Percentiles rank a stretch among this genome's conserved stretches.
Conservation (phyloP, 257 asterid genomes). For the Eucommia ulmoides region DNA sequence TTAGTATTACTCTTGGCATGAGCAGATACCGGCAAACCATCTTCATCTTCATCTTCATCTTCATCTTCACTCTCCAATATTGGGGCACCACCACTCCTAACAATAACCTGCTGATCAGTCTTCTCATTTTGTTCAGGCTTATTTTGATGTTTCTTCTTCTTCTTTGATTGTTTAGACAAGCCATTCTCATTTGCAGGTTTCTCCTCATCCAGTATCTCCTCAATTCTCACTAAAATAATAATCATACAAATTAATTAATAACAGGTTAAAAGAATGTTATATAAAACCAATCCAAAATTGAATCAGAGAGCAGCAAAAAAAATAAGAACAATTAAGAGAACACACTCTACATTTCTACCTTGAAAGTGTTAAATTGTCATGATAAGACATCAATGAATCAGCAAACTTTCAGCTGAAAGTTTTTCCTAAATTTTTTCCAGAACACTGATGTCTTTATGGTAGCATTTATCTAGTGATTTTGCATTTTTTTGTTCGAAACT, state of each 20-base stretch:
- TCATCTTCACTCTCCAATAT: constrained; percentile 80
- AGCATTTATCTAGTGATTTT: too few relatives aligned
- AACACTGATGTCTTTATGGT: too few relatives aligned
- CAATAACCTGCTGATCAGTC: constrained; percentile 34
- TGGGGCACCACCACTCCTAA: constrained; percentile 29
- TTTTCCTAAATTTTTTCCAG: too few relatives aligned
- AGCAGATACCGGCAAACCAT: constrained; percentile 65
- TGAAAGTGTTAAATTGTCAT: too few relatives aligned
- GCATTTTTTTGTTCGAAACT: too few relatives aligned
- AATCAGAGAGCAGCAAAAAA: too few relatives aligned
- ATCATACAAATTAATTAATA: constrained; percentile 5
- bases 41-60: constrained; percentile 95
- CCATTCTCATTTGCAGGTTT: constrained; percentile 32
- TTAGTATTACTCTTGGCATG: constrained; percentile 19
- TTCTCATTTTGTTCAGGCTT: constrained; percentile 22
- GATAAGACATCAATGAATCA: too few relatives aligned
- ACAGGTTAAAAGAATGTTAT: too few relatives aligned
- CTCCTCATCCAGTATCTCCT: constrained; percentile 76
- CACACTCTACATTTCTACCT: too few relatives aligned
- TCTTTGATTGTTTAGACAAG: constrained; percentile 31
- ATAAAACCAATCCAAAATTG: too few relatives aligned
- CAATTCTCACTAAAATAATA: constrained; percentile 52
- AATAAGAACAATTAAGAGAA: too few relatives aligned
- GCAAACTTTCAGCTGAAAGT: too few relatives aligned
- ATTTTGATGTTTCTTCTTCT: constrained; percentile 33